phyloP scores from a whole-genome alignment of 768 basidiomycete genomes.

The Rhizopogon roseolus region DNA sequence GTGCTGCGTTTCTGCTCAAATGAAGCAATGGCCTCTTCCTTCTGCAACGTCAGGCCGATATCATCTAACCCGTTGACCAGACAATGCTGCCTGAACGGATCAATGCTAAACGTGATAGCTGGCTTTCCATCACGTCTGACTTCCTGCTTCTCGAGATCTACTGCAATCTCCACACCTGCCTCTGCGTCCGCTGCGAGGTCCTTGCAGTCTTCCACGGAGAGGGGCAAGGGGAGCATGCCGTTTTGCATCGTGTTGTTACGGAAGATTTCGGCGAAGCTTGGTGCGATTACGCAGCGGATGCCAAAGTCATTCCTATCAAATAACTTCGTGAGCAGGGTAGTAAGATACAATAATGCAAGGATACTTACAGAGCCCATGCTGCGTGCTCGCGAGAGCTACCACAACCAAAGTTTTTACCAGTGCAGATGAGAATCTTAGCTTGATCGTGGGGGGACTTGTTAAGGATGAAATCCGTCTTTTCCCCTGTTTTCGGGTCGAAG shows the following conservation, averaged over 20 bases:
- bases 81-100: constrained; percentile 90
- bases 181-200: constrained; percentile 74
- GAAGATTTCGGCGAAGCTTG: constrained; percentile 91
- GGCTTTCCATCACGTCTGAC: constrained; percentile 69
- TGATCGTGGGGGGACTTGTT: constrained; percentile 75
- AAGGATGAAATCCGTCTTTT: constrained; percentile 79
- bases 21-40: constrained; percentile 58
- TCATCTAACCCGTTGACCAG: constrained; percentile 95
- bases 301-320: constrained; percentile 75
- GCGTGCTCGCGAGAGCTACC: constrained; percentile 90
- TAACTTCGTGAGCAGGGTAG: neutral
- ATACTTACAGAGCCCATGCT: constrained; percentile 75
- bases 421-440: constrained; percentile 78
- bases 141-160: constrained; percentile 81
- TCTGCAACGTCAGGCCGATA: constrained; percentile 90
- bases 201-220: constrained; percentile 68
- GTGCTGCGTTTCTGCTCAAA: constrained; percentile 80
- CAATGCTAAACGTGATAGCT: constrained; percentile 72
- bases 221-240: constrained; percentile 78
- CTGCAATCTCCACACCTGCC: constrained; percentile 69
- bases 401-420: constrained; percentile 87
- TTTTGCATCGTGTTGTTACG: constrained; percentile 89
- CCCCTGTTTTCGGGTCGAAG: constrained; percentile 72
- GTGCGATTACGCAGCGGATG: constrained; percentile 82
- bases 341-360: neutral